Base-by-base conservation (phyloP, 768 basidiomycete genomes). In the Pisolithus tinctorius region DNA sequence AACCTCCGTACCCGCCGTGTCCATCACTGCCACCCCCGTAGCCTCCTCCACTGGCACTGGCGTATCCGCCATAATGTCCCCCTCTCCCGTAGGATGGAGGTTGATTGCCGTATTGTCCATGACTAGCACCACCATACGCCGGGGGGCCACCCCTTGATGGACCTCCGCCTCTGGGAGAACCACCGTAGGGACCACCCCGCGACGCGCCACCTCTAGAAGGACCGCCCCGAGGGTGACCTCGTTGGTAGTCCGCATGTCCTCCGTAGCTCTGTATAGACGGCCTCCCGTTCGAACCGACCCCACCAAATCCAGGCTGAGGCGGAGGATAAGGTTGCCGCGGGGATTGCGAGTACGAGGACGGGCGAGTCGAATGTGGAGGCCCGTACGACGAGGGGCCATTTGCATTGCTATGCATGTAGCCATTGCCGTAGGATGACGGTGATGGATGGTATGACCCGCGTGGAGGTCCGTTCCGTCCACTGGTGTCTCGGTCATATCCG, bases 401-500 rank as follows among this genome's bases (percentile, higher is more conserved):
- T 16, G 50, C 17, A 53, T 42, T 46, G 26, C 46, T 40, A 29
- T 63, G 34, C 4, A 55, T 52, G 16, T 52, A 51, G 38, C 63
- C 65, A 30, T 67, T 52, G 6, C 36, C 37, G 34, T 53, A 50
- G 27, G 41, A 43, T 8, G 40, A 30, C 26, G 41, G 36, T 13
- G 40, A 29, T 4, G 40, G 41, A 29, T 39, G 30, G 16, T 53
- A 52, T n/a, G 56, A 27, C 39, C 53, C 54, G 37, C 65, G 65
- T n/a, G 47, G 3, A 46, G 60, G 57, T 16, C 64, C 52, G 60
- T 74, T 68, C 34, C 70, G 65, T 26, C 69, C 62, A 38, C 57
- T 67, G 29, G 67, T 66, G 45, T 70, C 69, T 43, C 73, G 69
- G 48, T 74, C 74, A 34, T 52, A 65, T 61, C 60, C 65, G 17